Base-by-base conservation (phyloP, 352 stramenopile genomes). In the Blastocystis sp. region DNA sequence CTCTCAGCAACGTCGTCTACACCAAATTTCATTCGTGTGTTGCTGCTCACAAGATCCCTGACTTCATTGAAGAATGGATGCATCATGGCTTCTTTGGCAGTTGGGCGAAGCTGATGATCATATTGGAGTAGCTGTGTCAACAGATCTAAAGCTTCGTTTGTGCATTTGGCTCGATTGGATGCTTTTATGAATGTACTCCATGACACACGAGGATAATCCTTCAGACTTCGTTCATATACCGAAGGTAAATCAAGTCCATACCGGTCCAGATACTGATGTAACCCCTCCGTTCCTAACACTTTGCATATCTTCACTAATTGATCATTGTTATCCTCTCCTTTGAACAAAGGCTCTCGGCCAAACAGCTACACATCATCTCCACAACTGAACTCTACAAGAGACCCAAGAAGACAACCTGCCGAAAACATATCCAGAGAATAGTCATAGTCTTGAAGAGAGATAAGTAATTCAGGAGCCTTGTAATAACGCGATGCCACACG, bases 401-500 rank as follows among this genome's bases (percentile, higher is more conserved):
- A 95, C 1, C 42, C 96, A 91, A 99, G 98, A 95, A 99, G 98
- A 89, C 96, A 99, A 24, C 97, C 97, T 15, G 99, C 92, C 76
- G 93, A 96, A 96, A 97, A 99, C 96, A 99, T 99, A 91, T 99
- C 97, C 58, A 99, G 93, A 57, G 95, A 97, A 92, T 99, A 99
- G 93, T 99, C 97, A 91, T 99, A 99, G 90, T 99, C 96, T 90
- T 99, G 97, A 91, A 99, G 95, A 91, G 99, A 96, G 44, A 99
- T 97, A 27, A 99, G 92, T 11, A 99, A 92, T 91, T 99, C 97
- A 3, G 97, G 96, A 62, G 96, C 96, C 93, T 99, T 99, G 92
- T 98, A 99, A 93, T 99, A 99, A 58, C 97, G 94, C 82, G 94
- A 98, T 42, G 97, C 97, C n/a, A 99, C 97, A 53, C 97, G 93